Evolutionary conservation across 805 yeast species (phyloP).

Genomic region (Peterozyma toletana): DNA sequence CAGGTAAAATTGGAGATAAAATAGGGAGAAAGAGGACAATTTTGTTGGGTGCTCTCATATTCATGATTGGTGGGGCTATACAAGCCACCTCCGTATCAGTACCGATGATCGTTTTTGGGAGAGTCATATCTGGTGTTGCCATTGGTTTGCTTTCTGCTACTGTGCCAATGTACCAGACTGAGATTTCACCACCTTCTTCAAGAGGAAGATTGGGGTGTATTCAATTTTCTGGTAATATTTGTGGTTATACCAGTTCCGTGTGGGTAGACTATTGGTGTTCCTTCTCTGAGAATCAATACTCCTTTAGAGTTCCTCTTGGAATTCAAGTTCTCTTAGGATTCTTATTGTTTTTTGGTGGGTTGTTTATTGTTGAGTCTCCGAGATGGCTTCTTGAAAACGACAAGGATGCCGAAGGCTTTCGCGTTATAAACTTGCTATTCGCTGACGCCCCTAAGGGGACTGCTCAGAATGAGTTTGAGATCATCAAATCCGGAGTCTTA

Average conservation of each 20-base stretch:
- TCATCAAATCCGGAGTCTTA: slow-evolving; percentile 36
- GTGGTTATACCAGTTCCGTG: slow-evolving; percentile 76
- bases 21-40: slow-evolving; percentile 78
- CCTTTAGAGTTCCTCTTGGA: slow-evolving; percentile 78
- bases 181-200: slow-evolving; percentile 80
- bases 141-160: slow-evolving; percentile 80
- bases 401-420: slow-evolving; percentile 46
- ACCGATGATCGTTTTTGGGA: slow-evolving; percentile 57
- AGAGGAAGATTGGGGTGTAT: slow-evolving; percentile 82
- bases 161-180: slow-evolving; percentile 85
- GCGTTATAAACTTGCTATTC: slow-evolving; percentile 26
- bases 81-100: slow-evolving; percentile 58
- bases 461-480: slow-evolving; percentile 33
- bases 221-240: slow-evolving; percentile 80
- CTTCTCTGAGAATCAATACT: slow-evolving; percentile 47
- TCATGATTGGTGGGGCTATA: slow-evolving; percentile 67
- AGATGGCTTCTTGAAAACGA: slow-evolving; percentile 81
- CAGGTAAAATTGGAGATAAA: slow-evolving; percentile 67
- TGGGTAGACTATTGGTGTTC: slow-evolving; percentile 83
- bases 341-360: slow-evolving; percentile 61
- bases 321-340: slow-evolving; percentile 69
- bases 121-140: slow-evolving; percentile 79
- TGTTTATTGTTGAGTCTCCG: slow-evolving; percentile 79
- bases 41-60: slow-evolving; percentile 64
- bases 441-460: slow-evolving; percentile 16